phyloP scores from a whole-genome alignment of 208 protist genomes.

The Naegleria lovaniensis region DNA sequence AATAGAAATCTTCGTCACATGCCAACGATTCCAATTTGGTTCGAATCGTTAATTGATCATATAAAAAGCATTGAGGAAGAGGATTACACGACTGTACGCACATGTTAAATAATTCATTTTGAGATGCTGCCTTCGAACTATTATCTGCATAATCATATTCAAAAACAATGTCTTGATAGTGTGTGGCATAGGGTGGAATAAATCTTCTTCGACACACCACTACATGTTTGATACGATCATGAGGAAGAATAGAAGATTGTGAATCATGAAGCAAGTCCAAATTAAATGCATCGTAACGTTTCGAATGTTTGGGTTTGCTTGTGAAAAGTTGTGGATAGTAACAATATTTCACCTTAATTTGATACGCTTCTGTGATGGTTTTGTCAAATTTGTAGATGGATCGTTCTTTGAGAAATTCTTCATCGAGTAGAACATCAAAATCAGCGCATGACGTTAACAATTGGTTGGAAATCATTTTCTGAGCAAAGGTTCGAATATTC shows the following conservation, averaged over 20 bases:
- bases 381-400: background rate
- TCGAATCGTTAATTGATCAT: background rate
- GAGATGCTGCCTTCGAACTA: background rate
- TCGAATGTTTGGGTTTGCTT: background rate
- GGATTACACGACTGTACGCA: background rate
- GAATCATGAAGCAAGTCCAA: background rate
- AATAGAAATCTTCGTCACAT: background rate
- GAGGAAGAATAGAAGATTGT: background rate
- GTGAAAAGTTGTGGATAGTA: background rate
- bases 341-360: background rate
- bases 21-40: background rate
- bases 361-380: background rate
- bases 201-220: background rate
- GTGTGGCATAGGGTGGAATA: background rate
- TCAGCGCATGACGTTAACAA: background rate
- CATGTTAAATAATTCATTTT: background rate
- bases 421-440: background rate
- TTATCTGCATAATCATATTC: background rate
- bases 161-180: constrained; percentile 6
- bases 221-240: background rate
- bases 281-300: background rate
- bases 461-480: background rate
- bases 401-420: background rate
- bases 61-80: background rate
- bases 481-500: background rate